Evolutionary conservation across 345 rosid species (phyloP), one percentile per base, ranked within the genome.

Genomic region (Rhodamnia argentea): DNA sequence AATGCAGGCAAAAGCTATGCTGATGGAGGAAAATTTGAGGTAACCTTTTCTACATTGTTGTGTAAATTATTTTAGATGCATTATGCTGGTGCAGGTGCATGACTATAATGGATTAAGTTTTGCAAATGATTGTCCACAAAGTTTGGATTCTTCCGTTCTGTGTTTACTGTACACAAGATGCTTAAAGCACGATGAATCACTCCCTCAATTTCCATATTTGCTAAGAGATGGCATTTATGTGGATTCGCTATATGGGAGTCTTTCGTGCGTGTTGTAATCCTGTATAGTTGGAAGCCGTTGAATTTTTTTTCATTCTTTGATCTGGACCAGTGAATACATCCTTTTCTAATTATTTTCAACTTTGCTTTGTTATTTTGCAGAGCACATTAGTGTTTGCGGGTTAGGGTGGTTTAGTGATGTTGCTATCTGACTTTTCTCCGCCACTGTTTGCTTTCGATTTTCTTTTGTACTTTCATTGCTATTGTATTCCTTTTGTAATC

Each of bases 21-120:
- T 18, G 88, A 85, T 37, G 85, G 87, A 85, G 90, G 84, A 83
- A 91, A 90, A 64, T 83, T 70, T 64, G 87, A 88, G 93, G 94
- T 93, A 89, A 37, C 47, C 37, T 70, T 70, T 70, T 22, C 81
- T 70, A 11, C 37, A 70, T 37, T 37, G 47, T 44, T 5, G 81
- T 32, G 81, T 70, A 37, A 70, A 70, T 70, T 70, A 51, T 29
- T 70, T 70, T 70, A 0, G 81, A 23, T 70, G 81, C 81, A 9
- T 18, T 70, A 18, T 70, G 47, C 13, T 70, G 47, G 13, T 18
- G 81, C 26, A 37, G 78, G 47, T 37, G 81, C 47, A 70, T 70
- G 11, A 32, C 20, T 70, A 37, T 37, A 70, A 37, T 70, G 13
- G 47, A 70, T 20, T 32, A 70, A 9, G 81, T 32, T 70, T 70